Base-by-base conservation (phyloP, 129 eudicot genomes). In the Heracleum sosnowskyi region DNA sequence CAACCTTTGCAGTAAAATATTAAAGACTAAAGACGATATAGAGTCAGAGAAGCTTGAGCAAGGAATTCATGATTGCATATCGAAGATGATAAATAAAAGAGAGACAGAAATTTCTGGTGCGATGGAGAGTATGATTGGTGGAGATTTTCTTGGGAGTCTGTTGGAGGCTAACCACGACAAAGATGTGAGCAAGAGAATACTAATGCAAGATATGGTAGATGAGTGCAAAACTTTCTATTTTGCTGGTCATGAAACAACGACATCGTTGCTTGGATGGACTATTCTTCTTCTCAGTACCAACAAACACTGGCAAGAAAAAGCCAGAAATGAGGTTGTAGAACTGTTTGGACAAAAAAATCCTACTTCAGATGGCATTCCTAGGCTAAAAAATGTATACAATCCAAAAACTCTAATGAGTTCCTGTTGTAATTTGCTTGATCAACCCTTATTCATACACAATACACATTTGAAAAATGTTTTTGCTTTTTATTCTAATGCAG, bases 141-240 rank as follows among this genome's bases (percentile, higher is more conserved):
- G 66, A 12, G 91, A 89, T 74, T 91, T 85, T 75, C 93, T 91
- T 35, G 90, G 93, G 44, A 79, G 78, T 74, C 84, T 91, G 33
- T 26, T 87, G 34, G 79, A 79, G 79, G 87, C 90, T 64, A 81
- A 79, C 73, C 42, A 73, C 26, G 85, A 81, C 7, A 49, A 75
- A 29, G 79, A 85, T 76, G 70, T 57, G 41, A 62, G 26, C 35
- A 87, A 86, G 68, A 73, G 81, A 75, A 78, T 88, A 11, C 62
- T 88, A 76, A n/a, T 87, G 46, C 86, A 91, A 4, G 90, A 87
- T 66, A 81, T 89, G 66, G 90, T 84, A 11, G 93, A 91, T 34
- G 97, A 91, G 75, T 89, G 94, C 81, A 91, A 91, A 81, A 89
- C 97, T n/a, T 89, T 89, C 49, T 91, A 89, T 77, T 83, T 87